Conservation (phyloP, 1,284 basidiomycete genomes). For the Gymnopus androsaceus region DNA sequence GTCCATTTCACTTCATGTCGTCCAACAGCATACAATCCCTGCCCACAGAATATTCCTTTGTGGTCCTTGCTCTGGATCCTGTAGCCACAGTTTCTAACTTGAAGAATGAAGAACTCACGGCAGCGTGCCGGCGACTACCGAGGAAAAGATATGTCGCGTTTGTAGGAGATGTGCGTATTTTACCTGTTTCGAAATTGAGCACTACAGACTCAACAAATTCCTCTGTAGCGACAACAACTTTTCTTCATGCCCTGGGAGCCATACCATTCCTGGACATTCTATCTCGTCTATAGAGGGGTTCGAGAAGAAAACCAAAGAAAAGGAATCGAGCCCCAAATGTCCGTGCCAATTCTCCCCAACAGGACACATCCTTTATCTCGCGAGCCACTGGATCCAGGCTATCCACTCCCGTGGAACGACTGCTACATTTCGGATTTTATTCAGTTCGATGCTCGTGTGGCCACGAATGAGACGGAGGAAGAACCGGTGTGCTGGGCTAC, state of each 20-base stretch:
- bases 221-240: not conserved
- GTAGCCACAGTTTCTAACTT: slow-evolving; percentile 5
- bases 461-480: not conserved
- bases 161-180: slow-evolving; percentile 5
- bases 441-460: not conserved
- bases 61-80: slow-evolving; percentile 10
- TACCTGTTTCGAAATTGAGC: too few relatives aligned
- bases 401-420: slow-evolving; percentile 15
- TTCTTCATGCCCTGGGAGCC: not conserved
- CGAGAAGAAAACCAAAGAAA: not conserved
- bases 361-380: slow-evolving; percentile 9
- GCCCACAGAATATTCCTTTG: slow-evolving; percentile 7
- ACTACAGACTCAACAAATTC: not conserved
- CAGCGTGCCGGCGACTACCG: slow-evolving; percentile 1
- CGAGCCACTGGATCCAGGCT: slow-evolving; percentile 5
- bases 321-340: slow-evolving; percentile 11
- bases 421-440: slow-evolving; percentile 13
- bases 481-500: slow-evolving; percentile 2
- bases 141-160: slow-evolving; percentile 12
- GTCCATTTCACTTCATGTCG: too few relatives aligned
- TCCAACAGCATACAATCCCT: not conserved
- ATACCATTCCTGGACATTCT: slow-evolving; percentile 7
- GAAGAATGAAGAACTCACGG: slow-evolving; percentile 7
- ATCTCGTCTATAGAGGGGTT: slow-evolving; percentile 10
- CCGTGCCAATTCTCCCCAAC: slow-evolving; percentile 15